Percentiles rank a stretch among this genome's conserved stretches.
Conservation (phyloP, 140 eudicot species). For the Bidens hawaiensis region DNA sequence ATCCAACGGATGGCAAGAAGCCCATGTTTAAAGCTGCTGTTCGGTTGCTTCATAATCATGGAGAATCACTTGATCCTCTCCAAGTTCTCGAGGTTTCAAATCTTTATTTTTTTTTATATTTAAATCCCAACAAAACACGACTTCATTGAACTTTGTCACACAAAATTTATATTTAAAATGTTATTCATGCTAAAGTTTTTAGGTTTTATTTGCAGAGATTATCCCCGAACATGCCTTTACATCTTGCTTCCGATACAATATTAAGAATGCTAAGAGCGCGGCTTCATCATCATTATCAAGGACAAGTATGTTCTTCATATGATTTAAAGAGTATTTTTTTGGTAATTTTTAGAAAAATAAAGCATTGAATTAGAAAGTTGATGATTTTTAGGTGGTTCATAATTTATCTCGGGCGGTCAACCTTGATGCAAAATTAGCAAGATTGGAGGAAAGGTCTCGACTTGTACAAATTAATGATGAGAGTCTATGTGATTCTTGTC, state of each 20-base stretch:
- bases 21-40: constrained; percentile 99
- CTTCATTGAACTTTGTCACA: neutral
- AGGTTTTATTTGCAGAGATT: constrained; percentile 57
- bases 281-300: constrained; percentile 79
- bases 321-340: too few species aligned
- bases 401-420: constrained; percentile 79
- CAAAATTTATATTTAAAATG: too few species aligned
- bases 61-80: constrained; percentile 87
- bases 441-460: constrained; percentile 94
- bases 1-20: constrained; percentile 85
- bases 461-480: constrained; percentile 90
- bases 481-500: constrained; percentile 97
- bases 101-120: neutral
- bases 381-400: constrained; percentile 67
- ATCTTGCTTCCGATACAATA: constrained; percentile 88
- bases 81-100: constrained; percentile 81
- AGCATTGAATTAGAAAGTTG: too few species aligned
- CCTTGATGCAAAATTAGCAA: constrained; percentile 78
- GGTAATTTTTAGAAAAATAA: too few species aligned
- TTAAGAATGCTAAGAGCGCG: constrained; percentile 92
- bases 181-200: constrained; percentile 1
- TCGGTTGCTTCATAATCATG: constrained; percentile 91
- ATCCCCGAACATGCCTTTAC: constrained; percentile 88
- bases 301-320: constrained; percentile 51
- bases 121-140: neutral